Base-by-base conservation (phyloP, 202 grass and related monocot species). In the Panicum hallii region DNA sequence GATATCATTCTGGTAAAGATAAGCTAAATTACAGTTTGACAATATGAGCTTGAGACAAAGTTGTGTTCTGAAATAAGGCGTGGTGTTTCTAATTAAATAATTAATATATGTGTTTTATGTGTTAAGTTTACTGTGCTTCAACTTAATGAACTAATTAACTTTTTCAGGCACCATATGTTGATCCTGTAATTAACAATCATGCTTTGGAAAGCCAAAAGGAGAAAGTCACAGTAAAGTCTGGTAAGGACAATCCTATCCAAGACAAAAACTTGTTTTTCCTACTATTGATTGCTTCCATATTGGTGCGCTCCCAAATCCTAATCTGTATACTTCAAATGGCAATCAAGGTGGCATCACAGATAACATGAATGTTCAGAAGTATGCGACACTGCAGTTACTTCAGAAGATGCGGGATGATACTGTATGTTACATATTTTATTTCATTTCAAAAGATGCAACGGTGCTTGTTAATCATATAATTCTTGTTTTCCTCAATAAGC, bases 331-430 rank as follows among this genome's bases (percentile, higher is more conserved):
- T 86, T 10, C 56, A 19, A 63, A 87, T 74, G 79, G 65, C 58
- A 50, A 84, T 85, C 22, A 77, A 90, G 88, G 69, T 40, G 82
- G 57, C 6, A 23, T 57, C 68, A 71, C 87, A 71, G 67, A 61
- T 52, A 82, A 76, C 74, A 86, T 52, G 70, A 58, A 87, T 86
- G 88, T 87, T 23, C 70, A 86, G 75, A 78, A 87, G 36, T 79
- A 72, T 60, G 78, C 82, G 58, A 89, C 54, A 7, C 62, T 95
- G 9, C 49, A 40, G 65, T 56, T 77, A 85, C 71, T 93, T 82
- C 60, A 36, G 76, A 93, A 87, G 85, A 93, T 81, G 77, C 70
- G 89, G 70, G 85, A 93, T 89, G 80, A 92, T 88, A 48, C 85
- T 80, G 95, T 93, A 91, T 74, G 87, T 85, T 74, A 58, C 74